These are phyloP conservation scores for Tuber indicum DNA, from an alignment of 495 filamentous ascomycete species.

Conservation along the genomic window DNA sequence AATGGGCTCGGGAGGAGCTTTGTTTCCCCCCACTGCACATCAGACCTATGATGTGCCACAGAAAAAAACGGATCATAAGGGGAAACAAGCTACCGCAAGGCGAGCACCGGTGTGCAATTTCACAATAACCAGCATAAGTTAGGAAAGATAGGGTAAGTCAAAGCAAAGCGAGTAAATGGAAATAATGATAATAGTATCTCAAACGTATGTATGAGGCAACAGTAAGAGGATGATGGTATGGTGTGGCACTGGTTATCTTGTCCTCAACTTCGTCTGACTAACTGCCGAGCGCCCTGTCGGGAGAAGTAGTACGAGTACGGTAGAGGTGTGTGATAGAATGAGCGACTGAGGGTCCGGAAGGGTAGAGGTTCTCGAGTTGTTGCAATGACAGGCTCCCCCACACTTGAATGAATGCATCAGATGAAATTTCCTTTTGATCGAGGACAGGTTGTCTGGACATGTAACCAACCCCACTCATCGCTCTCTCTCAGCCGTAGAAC, in stretches of 20 bases:
- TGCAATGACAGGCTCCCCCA: constrained; percentile 34
- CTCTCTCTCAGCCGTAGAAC: constrained; percentile 35
- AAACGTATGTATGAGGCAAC: constrained; percentile 29
- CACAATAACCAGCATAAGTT: background rate
- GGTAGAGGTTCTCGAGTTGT: constrained; percentile 10
- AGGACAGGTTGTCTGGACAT: constrained; percentile 30
- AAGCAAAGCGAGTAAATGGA: background rate
- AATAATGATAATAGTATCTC: constrained; percentile 22
- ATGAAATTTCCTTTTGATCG: constrained; percentile 36
- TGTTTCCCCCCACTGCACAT: constrained; percentile 27
- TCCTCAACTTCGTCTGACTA: constrained; percentile 13
- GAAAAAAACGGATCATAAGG: constrained; percentile 28
- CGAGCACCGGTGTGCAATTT: background rate
- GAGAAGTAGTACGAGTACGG: too few relatives aligned
- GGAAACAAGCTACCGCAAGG: background rate
- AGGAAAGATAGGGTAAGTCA: background rate
- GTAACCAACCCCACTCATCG: constrained; percentile 37
- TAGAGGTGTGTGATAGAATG: constrained; percentile 3
- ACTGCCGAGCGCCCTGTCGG: constrained; percentile 32
- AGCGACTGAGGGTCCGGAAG: constrained; percentile 15
- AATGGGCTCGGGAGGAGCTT: constrained; percentile 24
- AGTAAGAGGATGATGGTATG: constrained; percentile 2
- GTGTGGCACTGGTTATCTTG: constrained; percentile 1
- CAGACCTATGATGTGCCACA: constrained; percentile 35
- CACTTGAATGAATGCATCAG: constrained; percentile 31